A percentile compares a stretch with the other conserved stretches of the same genome.
Evolutionary conservation across 2,329 filamentous ascomycete genomes (phyloP).

Genomic region (Pseudogymnoascus sp.): DNA sequence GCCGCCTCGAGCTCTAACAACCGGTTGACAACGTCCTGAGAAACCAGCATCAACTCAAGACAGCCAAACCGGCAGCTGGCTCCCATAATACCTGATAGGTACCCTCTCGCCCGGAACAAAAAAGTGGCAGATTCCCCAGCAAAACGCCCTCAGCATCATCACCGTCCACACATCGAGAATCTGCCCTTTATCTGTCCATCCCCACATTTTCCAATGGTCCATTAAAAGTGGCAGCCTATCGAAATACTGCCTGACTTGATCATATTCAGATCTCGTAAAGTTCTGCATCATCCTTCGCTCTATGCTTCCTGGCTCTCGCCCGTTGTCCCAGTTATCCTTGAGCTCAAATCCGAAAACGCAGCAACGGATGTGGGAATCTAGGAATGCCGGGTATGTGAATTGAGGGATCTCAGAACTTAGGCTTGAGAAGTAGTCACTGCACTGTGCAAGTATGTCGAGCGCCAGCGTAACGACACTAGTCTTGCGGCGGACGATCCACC

Average conservation of each 20-base stretch:
- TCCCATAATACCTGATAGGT: conserved; percentile 19
- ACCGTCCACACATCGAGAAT: conserved; percentile 20
- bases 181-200: conserved; percentile 14
- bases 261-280: not conserved
- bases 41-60: not conserved
- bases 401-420: not conserved
- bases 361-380: conserved; percentile 1
- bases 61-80: conserved; percentile 19
- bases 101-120: conserved; percentile 20
- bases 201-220: conserved; percentile 16
- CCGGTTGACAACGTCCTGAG: not conserved
- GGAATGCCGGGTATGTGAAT: not conserved
- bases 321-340: not conserved
- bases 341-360: not conserved
- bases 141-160: conserved; percentile 22
- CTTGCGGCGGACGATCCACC: not conserved
- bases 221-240: conserved; percentile 14
- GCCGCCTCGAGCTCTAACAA: not conserved
- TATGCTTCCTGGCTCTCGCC: not conserved
- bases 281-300: conserved; percentile 6
- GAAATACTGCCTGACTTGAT: conserved; percentile 18
- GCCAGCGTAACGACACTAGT: not conserved
- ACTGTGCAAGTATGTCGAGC: not conserved
- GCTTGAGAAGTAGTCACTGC: not conserved
- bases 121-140: conserved; percentile 21